Percentiles rank a stretch among this genome's conserved stretches.
Conservation (phyloP, 106 monocot species). For the Platanthera guangdongensis region DNA sequence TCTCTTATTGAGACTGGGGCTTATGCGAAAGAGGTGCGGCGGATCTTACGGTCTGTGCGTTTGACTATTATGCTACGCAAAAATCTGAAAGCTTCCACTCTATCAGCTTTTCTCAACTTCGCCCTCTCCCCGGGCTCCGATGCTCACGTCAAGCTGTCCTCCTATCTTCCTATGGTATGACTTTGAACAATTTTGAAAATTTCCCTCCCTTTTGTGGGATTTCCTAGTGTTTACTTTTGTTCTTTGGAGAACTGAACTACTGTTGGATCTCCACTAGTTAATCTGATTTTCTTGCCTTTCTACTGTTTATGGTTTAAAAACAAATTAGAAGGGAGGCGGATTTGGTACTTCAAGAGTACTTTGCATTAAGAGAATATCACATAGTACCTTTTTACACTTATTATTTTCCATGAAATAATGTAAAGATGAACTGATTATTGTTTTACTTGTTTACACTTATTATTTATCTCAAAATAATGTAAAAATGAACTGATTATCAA, state of each 20-base stretch:
- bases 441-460: no score
- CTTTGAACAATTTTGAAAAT: not conserved
- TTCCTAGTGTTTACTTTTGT: not conserved
- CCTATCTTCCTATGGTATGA: constrained; percentile 69
- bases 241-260: not conserved
- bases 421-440: no score
- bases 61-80: constrained; percentile 70
- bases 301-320: not conserved
- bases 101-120: constrained; percentile 41
- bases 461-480: no score
- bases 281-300: not conserved
- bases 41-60: constrained; percentile 78
- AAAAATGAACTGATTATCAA: no score
- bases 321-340: not conserved
- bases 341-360: not conserved
- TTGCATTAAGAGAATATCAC: no score
- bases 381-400: no score
- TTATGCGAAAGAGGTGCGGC: constrained; percentile 76
- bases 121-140: constrained; percentile 64
- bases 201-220: not conserved
- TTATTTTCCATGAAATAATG: no score
- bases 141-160: constrained; percentile 38
- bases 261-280: not conserved
- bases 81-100: constrained; percentile 35
- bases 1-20: constrained; percentile 76